A percentile compares a stretch with the other conserved stretches of the same genome.
Conservation (phyloP, 805 yeast species). For the Hagleromyces aurorensis region DNA sequence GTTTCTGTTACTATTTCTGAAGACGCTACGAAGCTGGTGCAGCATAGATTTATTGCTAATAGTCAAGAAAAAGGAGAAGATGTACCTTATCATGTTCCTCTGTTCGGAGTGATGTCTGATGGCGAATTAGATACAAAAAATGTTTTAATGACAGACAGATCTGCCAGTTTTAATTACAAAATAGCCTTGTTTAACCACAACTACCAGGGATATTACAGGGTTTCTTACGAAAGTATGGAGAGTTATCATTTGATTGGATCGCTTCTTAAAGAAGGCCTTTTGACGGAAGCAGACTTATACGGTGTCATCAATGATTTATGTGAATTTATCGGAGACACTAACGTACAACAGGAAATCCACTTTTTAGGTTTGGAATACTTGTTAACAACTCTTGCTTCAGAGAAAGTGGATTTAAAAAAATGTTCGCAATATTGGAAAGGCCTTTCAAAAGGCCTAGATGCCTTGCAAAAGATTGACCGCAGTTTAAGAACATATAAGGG, state of each 20-base stretch:
- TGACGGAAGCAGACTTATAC: constrained; percentile 25
- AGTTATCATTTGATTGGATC: constrained; percentile 24
- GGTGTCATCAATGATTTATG: constrained; percentile 32
- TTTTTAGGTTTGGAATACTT: constrained; percentile 25
- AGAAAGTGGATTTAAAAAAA: constrained; percentile 12
- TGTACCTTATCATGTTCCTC: constrained; percentile 55
- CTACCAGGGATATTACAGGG: constrained; percentile 39
- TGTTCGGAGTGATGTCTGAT: constrained; percentile 26
- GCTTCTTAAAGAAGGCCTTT: constrained; percentile 11
- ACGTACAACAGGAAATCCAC: constrained; percentile 21
- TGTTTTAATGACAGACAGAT: constrained; percentile 25
- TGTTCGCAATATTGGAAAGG: constrained; percentile 18
- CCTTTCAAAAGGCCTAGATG: constrained; percentile 23
- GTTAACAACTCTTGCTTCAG: constrained; percentile 12
- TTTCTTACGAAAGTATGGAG: constrained; percentile 35
- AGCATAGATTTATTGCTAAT: constrained; percentile 31
- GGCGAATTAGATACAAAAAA: constrained; percentile 17
- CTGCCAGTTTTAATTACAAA: constrained; percentile 13
- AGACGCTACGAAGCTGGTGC: constrained; percentile 31
- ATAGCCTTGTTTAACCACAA: constrained; percentile 18
- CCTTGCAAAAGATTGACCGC: constrained; percentile 17
- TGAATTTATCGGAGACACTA: constrained; percentile 25
- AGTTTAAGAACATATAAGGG: constrained; percentile 9
- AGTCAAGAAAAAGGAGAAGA: constrained; percentile 39
- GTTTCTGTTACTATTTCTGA: constrained; percentile 31